A percentile compares a stretch with the other conserved stretches of the same genome.
phyloP scores from a whole-genome alignment of 495 filamentous ascomycete species.

The Podospora comata region DNA sequence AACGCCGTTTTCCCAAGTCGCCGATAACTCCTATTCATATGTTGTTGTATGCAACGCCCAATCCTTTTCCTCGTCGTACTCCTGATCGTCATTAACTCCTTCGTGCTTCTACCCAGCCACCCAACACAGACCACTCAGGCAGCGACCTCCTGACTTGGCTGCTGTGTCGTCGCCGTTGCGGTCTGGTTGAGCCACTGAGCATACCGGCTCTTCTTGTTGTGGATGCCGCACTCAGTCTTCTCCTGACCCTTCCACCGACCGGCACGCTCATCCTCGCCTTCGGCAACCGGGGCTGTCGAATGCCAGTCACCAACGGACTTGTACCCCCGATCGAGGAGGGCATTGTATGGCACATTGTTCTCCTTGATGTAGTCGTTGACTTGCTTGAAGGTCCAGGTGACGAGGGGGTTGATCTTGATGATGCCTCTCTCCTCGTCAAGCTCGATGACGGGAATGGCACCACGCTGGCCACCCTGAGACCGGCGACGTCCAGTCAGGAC shows the following conservation, averaged over 20 bases:
- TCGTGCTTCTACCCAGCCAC: background rate
- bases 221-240: slow-evolving; percentile 98
- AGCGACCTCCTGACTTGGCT: slow-evolving; percentile 10
- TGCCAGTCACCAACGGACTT: slow-evolving; percentile 98
- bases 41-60: background rate
- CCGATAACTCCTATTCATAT: background rate
- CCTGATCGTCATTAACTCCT: slow-evolving; percentile 1
- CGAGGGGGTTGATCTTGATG: slow-evolving; percentile 97
- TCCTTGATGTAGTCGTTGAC: slow-evolving; percentile 82
- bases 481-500: slow-evolving; percentile 91
- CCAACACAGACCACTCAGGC: background rate
- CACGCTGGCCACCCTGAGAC: slow-evolving; percentile 91
- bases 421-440: slow-evolving; percentile 81
- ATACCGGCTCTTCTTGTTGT: slow-evolving; percentile 92
- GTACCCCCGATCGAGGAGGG: slow-evolving; percentile 84
- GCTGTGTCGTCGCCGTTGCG: slow-evolving; percentile 56
- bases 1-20: background rate
- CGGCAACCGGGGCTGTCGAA: slow-evolving; percentile 84
- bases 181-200: slow-evolving; percentile 74
- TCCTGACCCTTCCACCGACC: slow-evolving; percentile 92
- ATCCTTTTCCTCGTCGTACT: background rate
- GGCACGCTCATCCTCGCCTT: slow-evolving; percentile 93
- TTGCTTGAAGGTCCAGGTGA: slow-evolving; percentile 90
- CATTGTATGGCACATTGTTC: slow-evolving; percentile 91
- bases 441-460: slow-evolving; percentile 83